Evolutionary conservation across 805 yeast species (phyloP).

Genomic region (Metschnikowia cerradonensis): DNA sequence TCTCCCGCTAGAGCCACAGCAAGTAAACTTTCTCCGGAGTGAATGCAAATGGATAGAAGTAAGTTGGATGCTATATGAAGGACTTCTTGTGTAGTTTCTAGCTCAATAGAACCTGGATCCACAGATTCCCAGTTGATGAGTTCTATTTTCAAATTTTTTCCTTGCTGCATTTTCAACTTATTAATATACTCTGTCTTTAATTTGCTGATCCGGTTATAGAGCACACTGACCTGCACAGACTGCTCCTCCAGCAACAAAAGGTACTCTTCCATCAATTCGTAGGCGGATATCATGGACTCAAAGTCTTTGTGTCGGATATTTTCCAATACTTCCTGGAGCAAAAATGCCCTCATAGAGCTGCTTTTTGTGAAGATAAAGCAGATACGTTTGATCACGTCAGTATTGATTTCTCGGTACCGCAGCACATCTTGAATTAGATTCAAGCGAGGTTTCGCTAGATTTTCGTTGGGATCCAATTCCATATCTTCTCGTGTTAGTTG

Average conservation of each 20-base stretch:
- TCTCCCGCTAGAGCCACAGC: neutral
- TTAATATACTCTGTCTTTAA: neutral
- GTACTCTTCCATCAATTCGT: neutral
- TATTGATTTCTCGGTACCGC: neutral
- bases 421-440: neutral
- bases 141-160: too few species aligned
- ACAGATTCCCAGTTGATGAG: neutral
- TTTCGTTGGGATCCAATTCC: too few species aligned
- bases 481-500: neutral
- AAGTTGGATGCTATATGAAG: neutral
- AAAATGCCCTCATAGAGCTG: conserved; percentile 4
- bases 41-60: conserved; percentile 2
- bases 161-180: too few species aligned
- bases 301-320: neutral
- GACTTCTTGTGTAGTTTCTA: neutral
- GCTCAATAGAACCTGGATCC: neutral
- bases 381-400: neutral
- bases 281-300: neutral
- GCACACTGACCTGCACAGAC: neutral
- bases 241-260: neutral
- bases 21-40: conserved; percentile 1
- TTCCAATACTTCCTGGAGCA: conserved; percentile 1
- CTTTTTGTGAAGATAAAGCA: neutral
- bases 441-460: neutral
- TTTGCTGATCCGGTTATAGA: neutral